Percentiles rank a stretch among this genome's conserved stretches.
These are phyloP conservation scores for Tothia fuscella DNA, from an alignment of 2,329 filamentous ascomycete genomes.

Conservation along the genomic window DNA sequence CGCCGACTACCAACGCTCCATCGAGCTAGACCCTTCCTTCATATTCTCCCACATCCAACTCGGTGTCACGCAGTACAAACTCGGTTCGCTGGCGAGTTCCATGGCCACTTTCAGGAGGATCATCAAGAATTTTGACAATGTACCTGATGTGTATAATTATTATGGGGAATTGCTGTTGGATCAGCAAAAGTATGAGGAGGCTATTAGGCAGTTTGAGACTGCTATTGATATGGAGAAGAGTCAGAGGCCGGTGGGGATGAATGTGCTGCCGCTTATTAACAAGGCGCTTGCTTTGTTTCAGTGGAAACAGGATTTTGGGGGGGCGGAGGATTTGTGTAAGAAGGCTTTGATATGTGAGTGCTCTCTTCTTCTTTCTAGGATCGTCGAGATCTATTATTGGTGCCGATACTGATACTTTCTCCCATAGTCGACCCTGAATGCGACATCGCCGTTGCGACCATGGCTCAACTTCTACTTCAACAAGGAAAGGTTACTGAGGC, in stretches of 20 bases:
- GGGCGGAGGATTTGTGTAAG: slow-evolving; percentile 92
- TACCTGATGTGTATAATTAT: slow-evolving; percentile 99
- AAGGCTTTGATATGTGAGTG: slow-evolving; percentile 90
- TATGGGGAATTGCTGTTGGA: slow-evolving; percentile 94
- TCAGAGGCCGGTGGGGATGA: slow-evolving; percentile 88
- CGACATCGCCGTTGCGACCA: slow-evolving; percentile 95
- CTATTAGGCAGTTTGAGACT: slow-evolving; percentile 94
- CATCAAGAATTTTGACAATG: slow-evolving; percentile 96
- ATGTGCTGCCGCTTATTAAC: slow-evolving; percentile 95
- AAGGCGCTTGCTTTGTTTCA: slow-evolving; percentile 96
- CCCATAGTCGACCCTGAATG: slow-evolving; percentile 88
- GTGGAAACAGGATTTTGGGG: slow-evolving; percentile 92
- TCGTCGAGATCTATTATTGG: slow-evolving; percentile 13
- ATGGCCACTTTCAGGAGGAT: slow-evolving; percentile 97
- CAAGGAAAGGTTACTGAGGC: slow-evolving; percentile 95
- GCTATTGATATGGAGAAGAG: slow-evolving; percentile 99
- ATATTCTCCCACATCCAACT: slow-evolving; percentile 99
- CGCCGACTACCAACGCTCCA: slow-evolving; percentile 98
- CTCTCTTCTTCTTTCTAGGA: neutral
- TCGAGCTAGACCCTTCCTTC: slow-evolving; percentile 88
- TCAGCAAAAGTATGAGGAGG: slow-evolving; percentile 89
- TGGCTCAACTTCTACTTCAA: slow-evolving; percentile 93
- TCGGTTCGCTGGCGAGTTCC: slow-evolving; percentile 92
- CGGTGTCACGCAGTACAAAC: slow-evolving; percentile 98
- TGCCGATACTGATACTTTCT: slow-evolving; percentile 2